Conservation (phyloP, 441 rosid genomes). For the Daphne laureola region DNA sequence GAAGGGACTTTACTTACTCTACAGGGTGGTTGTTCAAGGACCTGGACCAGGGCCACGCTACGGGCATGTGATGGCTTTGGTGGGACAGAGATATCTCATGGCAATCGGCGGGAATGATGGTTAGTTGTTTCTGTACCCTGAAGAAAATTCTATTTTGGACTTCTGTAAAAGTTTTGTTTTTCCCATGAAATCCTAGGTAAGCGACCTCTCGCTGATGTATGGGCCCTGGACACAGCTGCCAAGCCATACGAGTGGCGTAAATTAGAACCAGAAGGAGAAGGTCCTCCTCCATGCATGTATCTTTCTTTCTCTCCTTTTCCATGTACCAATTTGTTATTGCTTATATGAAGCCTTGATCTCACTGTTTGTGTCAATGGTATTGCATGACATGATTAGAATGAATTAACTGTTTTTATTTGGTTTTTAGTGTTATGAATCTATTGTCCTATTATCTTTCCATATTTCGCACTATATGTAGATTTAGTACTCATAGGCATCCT, state of each 20-base stretch:
- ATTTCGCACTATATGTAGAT: too few relatives aligned
- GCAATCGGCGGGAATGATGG: constrained; percentile 95
- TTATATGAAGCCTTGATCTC: too few relatives aligned
- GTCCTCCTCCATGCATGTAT: constrained; percentile 99
- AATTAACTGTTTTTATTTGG: too few relatives aligned
- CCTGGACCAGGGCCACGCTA: constrained; percentile 99
- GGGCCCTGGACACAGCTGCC: constrained; percentile 99
- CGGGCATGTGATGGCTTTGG: constrained; percentile 99
- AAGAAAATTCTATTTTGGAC: not conserved
- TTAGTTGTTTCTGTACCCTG: constrained; percentile 16
- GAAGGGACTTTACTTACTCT: constrained; percentile 20
- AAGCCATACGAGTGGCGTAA: constrained; percentile 99
- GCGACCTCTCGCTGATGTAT: constrained; percentile 95
- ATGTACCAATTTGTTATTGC: too few relatives aligned
- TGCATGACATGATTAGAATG: too few relatives aligned
- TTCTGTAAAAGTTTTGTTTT: constrained; percentile 14
- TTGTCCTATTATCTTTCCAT: too few relatives aligned
- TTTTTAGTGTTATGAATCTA: too few relatives aligned
- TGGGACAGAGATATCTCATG: constrained; percentile 96
- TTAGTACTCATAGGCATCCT: too few relatives aligned
- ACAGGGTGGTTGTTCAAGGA: constrained; percentile 96
- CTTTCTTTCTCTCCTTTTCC: constrained; percentile 13
- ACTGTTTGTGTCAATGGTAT: too few relatives aligned
- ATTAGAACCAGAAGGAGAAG: constrained; percentile 99
- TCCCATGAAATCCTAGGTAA: constrained; percentile 46